A percentile compares a stretch with the other conserved stretches of the same genome.
These are phyloP conservation scores for Puccinia horiana DNA, from an alignment of 1,284 basidiomycete genomes.

Conservation along the genomic window DNA sequence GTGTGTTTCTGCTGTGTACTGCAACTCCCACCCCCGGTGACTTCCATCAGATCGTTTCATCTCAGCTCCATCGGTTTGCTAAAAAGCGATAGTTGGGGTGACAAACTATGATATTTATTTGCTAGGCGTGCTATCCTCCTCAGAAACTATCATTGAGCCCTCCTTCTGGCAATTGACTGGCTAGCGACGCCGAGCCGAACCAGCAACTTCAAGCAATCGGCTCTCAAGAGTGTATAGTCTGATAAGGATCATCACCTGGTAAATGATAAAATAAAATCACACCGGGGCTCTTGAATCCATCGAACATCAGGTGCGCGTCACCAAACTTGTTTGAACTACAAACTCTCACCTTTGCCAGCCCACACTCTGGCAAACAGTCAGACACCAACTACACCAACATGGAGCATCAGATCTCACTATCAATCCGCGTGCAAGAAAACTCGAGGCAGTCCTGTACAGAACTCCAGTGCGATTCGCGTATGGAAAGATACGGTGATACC, in stretches of 20 bases:
- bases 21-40: not conserved
- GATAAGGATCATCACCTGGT: not conserved
- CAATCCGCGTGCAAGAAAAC: conserved; percentile 9
- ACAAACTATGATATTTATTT: not conserved
- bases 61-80: not conserved
- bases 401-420: conserved; percentile 32
- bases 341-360: not conserved
- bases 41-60: conserved; percentile 7
- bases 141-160: not conserved
- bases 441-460: not conserved
- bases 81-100: not conserved
- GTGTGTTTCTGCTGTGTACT: conserved; percentile 25
- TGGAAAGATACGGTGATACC: conserved; percentile 4
- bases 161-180: not conserved
- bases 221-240: not conserved
- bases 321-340: not conserved
- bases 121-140: not conserved
- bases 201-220: not conserved
- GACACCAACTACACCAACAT: too few relatives aligned
- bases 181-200: not conserved
- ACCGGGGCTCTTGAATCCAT: not conserved
- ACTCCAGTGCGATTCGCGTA: not conserved
- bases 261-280: not conserved
- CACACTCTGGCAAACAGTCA: not conserved
- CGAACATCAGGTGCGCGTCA: not conserved